Percentiles rank a stretch among this genome's conserved stretches.
phyloP scores from a whole-genome alignment of 306 rosid genomes.

The Datisca glomerata region DNA sequence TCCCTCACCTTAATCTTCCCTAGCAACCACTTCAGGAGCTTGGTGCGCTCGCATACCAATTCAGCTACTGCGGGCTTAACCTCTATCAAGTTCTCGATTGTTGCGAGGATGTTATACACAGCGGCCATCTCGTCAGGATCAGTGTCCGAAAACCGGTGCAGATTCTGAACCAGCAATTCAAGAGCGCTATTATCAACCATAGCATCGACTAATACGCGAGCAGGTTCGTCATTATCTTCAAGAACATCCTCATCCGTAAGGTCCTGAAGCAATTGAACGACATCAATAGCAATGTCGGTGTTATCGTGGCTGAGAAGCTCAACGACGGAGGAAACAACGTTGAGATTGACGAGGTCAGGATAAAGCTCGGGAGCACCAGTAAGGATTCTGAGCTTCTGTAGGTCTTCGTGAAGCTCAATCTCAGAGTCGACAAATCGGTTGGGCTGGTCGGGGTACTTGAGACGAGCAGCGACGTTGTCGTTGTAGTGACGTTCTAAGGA shows the following conservation, averaged over 20 bases:
- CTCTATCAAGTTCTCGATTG: constrained; percentile 80
- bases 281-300: constrained; percentile 77
- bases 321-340: constrained; percentile 62
- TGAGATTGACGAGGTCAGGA: constrained; percentile 68
- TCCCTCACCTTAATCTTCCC: constrained; percentile 89
- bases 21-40: constrained; percentile 70
- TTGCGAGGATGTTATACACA: constrained; percentile 54
- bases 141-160: constrained; percentile 52
- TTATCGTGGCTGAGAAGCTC: constrained; percentile 72
- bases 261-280: constrained; percentile 71
- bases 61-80: constrained; percentile 88
- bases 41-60: constrained; percentile 74
- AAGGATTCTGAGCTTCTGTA: constrained; percentile 66
- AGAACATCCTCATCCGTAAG: constrained; percentile 77
- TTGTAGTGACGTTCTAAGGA: constrained; percentile 82
- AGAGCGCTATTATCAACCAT: constrained; percentile 64
- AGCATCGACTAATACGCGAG: constrained; percentile 59
- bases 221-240: constrained; percentile 71
- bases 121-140: constrained; percentile 71
- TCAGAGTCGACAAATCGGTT: constrained; percentile 90
- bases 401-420: constrained; percentile 84
- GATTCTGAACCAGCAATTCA: constrained; percentile 66
- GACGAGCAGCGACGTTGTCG: constrained; percentile 85
- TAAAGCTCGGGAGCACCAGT: constrained; percentile 88
- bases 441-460: constrained; percentile 79